Conservation (phyloP, 306 rosid genomes). For the Lagenaria siceraria region DNA sequence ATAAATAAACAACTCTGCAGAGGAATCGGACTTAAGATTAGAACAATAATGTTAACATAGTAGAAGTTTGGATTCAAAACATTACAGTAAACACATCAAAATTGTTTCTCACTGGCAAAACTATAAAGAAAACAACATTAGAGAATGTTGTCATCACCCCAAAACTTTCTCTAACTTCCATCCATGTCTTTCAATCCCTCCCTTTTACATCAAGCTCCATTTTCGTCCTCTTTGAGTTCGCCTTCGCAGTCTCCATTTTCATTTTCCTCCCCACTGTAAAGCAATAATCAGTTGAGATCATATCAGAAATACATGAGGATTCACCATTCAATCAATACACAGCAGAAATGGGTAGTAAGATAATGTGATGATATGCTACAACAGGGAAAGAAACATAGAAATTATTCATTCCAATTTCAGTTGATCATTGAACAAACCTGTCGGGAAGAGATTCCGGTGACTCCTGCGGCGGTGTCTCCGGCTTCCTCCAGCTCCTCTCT, state of each 20-base stretch:
- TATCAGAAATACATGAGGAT: neutral
- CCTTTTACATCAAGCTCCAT: neutral
- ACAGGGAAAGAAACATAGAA: neutral
- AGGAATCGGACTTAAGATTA: neutral
- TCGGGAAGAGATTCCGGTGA: slow-evolving; percentile 27
- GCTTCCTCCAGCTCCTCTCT: slow-evolving; percentile 72
- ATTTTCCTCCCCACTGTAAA: neutral
- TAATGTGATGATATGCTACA: too few species aligned
- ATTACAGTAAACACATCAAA: neutral
- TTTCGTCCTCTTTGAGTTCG: neutral
- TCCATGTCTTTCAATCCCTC: neutral
- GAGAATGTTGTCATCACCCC: neutral
- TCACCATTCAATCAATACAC: neutral
- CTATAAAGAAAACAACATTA: neutral
- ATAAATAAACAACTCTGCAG: neutral
- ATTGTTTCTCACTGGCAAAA: neutral
- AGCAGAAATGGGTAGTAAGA: neutral
- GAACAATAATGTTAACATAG: neutral
- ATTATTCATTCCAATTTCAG: neutral
- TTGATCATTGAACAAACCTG: neutral
- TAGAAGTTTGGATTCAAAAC: neutral
- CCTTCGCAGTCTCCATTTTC: neutral
- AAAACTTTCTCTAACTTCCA: neutral
- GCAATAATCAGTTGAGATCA: neutral
- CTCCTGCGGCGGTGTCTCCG: slow-evolving; percentile 8